Evolutionary conservation across 208 protist species (phyloP), one percentile per base, ranked within the genome.

Genomic region (Crithidia acanthocephali): DNA sequence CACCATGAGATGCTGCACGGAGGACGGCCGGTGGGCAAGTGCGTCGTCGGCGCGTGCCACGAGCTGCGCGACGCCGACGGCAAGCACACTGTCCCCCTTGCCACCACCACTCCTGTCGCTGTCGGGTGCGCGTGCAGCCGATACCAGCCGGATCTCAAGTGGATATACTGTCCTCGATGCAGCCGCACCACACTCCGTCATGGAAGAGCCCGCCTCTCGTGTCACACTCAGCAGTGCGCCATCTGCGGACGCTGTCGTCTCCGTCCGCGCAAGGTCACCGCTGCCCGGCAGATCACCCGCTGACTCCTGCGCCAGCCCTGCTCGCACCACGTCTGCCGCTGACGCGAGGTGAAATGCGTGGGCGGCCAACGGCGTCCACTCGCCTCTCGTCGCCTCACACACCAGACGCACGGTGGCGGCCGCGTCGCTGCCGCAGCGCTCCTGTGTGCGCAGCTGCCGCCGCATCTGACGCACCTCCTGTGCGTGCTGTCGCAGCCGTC

Each of bases 401-500:
- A 56, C 44, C 2, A 66, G 61, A 8, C 32, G 32, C 61, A 66
- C 47, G 8, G n/a, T n/a, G n/a, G n/a, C n/a, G n/a, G n/a, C n/a
- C n/a, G n/a, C n/a, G n/a, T 32, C n/a, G 4, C 2, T 32, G 15
- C 27, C 35, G 42, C 42, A n/a, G 48, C 7, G 18, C 23, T 5
- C 35, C 11, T 52, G 22, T n/a, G n/a, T 62, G 50, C 40, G 28
- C 55, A 76, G n/a, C 28, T 69, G 60, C 5, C 35, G 70, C 8
- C 72, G 63, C 37, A 77, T 57, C 10, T 45, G 35, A 15, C 57
- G 72, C 35, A 61, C 59, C 44, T 77, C 72, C 40, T 51, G 32
- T 27, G 72, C 3, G n/a, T 77, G 64, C 9, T 66, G 44, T n/a
- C 64, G 72, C 44, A 77, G 72, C n/a, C 57, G 25, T 27, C 58